phyloP scores from a whole-genome alignment of 1,284 basidiomycete species.

The Sanghuangporus weigelae region DNA sequence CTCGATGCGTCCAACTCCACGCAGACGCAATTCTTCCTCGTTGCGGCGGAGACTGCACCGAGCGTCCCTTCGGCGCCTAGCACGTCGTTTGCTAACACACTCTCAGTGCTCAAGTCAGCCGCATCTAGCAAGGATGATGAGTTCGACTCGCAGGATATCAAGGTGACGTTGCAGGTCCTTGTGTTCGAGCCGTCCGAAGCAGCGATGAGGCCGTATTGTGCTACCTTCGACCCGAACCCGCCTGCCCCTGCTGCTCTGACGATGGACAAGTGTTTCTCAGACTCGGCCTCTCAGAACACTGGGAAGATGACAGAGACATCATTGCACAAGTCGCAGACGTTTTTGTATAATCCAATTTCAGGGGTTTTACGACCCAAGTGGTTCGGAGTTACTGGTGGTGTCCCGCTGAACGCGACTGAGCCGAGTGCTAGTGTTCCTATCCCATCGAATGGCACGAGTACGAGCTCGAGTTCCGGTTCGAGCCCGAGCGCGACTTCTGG shows the following conservation, averaged over 20 bases:
- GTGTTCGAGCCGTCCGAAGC: constrained; percentile 37
- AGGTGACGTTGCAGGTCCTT: constrained; percentile 42
- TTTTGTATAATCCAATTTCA: constrained; percentile 45
- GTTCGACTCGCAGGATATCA: constrained; percentile 23
- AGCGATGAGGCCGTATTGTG: constrained; percentile 43
- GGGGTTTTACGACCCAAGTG: constrained; percentile 52
- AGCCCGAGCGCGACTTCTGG: neutral
- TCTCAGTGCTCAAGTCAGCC: constrained; percentile 18
- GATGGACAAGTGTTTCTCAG: constrained; percentile 38
- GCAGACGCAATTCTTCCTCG: constrained; percentile 47
- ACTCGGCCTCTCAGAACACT: neutral
- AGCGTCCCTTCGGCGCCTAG: constrained; percentile 14
- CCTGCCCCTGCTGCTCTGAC: constrained; percentile 42
- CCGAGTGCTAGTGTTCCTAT: constrained; percentile 8
- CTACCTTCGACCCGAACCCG: constrained; percentile 55
- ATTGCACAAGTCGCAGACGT: constrained; percentile 49
- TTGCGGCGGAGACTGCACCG: constrained; percentile 24
- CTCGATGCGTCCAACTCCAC: constrained; percentile 52
- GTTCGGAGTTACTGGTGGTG: constrained; percentile 22
- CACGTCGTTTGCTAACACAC: constrained; percentile 5
- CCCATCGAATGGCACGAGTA: constrained; percentile 1
- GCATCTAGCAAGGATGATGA: constrained; percentile 19
- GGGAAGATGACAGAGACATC: constrained; percentile 18
- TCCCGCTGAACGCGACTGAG: constrained; percentile 24
- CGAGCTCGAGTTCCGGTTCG: neutral